Evolutionary conservation across 2,329 filamentous ascomycete genomes (phyloP).

Genomic region (Aspergillus luchuensis): DNA sequence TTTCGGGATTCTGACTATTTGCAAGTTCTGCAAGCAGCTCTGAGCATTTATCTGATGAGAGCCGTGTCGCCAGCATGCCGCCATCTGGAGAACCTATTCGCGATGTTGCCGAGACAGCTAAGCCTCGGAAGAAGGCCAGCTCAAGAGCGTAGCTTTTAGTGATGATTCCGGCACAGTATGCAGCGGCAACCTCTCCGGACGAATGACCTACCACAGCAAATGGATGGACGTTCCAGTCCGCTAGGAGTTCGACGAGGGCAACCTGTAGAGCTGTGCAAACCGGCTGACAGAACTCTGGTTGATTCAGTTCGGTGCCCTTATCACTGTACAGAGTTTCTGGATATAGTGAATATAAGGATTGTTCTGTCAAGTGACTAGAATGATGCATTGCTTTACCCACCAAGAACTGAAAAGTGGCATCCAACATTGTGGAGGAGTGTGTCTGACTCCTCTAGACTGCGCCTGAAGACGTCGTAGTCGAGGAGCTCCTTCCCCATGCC

Average conservation of each 20-base stretch:
- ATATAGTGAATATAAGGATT: too few species aligned
- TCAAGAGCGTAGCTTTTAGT: neutral
- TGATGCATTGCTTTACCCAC: neutral
- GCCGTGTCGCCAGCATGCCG: neutral
- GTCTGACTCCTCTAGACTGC: neutral
- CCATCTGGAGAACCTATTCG: neutral
- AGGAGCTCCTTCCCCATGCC: neutral
- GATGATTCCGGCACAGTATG: neutral
- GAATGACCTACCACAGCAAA: neutral
- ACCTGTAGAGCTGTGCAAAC: neutral
- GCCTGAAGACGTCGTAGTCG: neutral
- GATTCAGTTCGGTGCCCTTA: neutral
- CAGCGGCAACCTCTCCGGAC: neutral
- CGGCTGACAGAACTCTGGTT: neutral
- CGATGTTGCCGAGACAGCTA: neutral
- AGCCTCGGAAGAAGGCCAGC: neutral
- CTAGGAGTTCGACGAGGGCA: neutral
- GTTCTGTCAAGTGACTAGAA: neutral
- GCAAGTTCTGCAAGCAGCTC: neutral
- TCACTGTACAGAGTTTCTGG: neutral
- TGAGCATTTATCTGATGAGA: neutral
- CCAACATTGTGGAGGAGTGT: neutral
- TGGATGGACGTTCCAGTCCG: neutral
- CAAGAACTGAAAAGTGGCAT: neutral
- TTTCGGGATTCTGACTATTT: neutral